Evolutionary conservation across 2,329 filamentous ascomycete species (phyloP).

Genomic region (Sporothrix inflata): DNA sequence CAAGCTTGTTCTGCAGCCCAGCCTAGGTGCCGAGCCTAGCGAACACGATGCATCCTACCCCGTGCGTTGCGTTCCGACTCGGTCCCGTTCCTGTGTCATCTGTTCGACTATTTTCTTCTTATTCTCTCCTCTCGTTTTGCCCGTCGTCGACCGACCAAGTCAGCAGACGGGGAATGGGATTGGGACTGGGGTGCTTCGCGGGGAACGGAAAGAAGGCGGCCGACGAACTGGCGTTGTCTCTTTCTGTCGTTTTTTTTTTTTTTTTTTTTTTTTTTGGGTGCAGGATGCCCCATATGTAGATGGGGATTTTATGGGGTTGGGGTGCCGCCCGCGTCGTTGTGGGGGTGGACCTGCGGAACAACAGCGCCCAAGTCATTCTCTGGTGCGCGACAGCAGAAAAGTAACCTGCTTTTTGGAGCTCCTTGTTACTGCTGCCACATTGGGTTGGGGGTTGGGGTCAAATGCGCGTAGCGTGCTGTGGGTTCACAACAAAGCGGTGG

Average conservation of each 20-base stretch:
- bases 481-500: background rate
- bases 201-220: background rate
- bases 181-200: background rate
- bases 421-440: background rate
- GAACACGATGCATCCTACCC: background rate
- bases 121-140: background rate
- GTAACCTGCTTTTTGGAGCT: background rate
- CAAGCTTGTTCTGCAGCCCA: background rate
- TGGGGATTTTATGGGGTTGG: background rate
- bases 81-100: background rate
- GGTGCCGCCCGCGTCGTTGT: background rate
- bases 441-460: background rate
- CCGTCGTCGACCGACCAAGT: background rate
- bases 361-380: background rate
- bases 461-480: background rate
- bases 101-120: background rate
- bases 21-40: background rate
- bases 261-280: background rate
- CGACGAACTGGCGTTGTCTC: background rate
- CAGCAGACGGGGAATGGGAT: background rate
- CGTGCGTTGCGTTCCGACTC: background rate
- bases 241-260: background rate
- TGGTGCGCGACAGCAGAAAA: background rate
- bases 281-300: background rate
- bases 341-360: constrained; percentile 3